These are phyloP conservation scores for Aaosphaeria arxii DNA, from an alignment of 2,329 filamentous ascomycete species.

Conservation along the genomic window DNA sequence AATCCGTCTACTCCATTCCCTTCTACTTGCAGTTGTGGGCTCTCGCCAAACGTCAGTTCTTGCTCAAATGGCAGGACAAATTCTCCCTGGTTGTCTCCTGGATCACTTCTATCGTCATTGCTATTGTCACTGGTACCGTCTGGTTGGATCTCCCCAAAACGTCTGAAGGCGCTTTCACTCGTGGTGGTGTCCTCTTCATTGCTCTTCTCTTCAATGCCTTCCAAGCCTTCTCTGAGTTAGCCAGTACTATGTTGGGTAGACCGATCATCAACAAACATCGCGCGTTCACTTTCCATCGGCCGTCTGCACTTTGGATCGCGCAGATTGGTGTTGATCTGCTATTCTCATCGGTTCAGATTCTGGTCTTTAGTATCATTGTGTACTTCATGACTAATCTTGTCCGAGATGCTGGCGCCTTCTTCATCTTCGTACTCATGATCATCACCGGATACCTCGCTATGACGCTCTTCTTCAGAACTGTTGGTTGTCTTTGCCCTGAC, in stretches of 20 bases:
- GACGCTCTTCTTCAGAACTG: conserved; percentile 45
- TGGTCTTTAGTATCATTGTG: conserved; percentile 46
- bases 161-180: conserved; percentile 70
- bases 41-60: conserved; percentile 78
- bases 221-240: conserved; percentile 77
- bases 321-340: conserved; percentile 77
- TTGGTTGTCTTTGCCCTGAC: conserved; percentile 69
- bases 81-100: conserved; percentile 74
- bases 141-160: conserved; percentile 68
- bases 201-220: conserved; percentile 84
- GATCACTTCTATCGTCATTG: conserved; percentile 68
- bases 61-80: conserved; percentile 82
- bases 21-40: conserved; percentile 83
- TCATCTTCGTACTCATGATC: conserved; percentile 47
- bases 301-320: conserved; percentile 77
- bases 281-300: conserved; percentile 78
- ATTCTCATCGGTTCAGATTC: conserved; percentile 67
- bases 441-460: conserved; percentile 43
- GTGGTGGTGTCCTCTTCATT: conserved; percentile 79
- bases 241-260: conserved; percentile 70
- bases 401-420: conserved; percentile 46
- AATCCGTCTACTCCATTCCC: conserved; percentile 78
- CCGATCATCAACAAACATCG: conserved; percentile 81
- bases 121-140: conserved; percentile 75
- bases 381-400: conserved; percentile 51